Evolutionary conservation across 345 rosid species (phyloP), one percentile per base, ranked within the genome.

Genomic region (Microcos paniculata): DNA sequence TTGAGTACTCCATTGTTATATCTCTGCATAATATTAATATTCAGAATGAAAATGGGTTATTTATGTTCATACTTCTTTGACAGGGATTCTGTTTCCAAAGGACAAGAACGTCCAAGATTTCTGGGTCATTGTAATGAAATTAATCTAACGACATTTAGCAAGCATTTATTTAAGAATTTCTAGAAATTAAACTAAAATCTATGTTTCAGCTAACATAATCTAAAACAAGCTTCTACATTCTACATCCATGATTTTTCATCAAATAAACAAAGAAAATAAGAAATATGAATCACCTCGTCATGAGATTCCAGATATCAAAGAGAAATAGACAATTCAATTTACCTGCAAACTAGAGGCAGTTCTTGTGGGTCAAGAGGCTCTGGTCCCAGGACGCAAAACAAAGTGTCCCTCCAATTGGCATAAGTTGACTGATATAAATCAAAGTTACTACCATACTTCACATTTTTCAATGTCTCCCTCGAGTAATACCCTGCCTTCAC

Each of bases 351-450:
- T 24, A 68, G 57, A 68, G 55, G 57, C 72, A 68, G 9, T 46
- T 68, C 55, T 45, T 68, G 55, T 14, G 72, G 72, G 0, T 74
- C 57, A 42, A 63, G 51, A 30, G 63, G 19, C 0, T 16, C 28
- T 0, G 67, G 46, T 38, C 31, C 72, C 62, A 65, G 23, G 4
- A 43, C 38, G 30, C 52, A 56, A 14, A 56, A 23, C 48, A 80
- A 72, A 6, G 78, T 67, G 33, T 84, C 85, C 75, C 87, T 84
- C 87, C 87, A 84, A 64, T 72, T 58, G 0, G 82, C 83, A 48
- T 67, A 63, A 21, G 16, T 63, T 6, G 82, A 56, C 13, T 63
- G 35, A 33, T 53, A 64, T 11, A 75, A 33, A 75, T 75, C 73
- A 55, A 42, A 63, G 30, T 76, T 80, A 71, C 62, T 21, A 1